Conservation (phyloP, 257 asterid species). For the Catharanthus roseus region DNA sequence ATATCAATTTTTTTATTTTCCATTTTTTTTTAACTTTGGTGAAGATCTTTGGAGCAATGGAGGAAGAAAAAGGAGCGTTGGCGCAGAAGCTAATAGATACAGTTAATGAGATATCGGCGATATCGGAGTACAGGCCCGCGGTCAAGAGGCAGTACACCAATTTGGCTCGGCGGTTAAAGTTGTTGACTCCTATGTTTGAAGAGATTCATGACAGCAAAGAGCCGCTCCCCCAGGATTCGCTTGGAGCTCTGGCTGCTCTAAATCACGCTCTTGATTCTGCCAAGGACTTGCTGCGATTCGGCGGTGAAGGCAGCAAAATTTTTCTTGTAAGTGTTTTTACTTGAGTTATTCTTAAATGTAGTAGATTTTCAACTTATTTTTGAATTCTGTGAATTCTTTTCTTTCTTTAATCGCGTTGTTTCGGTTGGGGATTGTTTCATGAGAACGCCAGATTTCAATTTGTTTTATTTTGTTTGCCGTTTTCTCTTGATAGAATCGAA, state of each 20-base stretch:
- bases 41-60: constrained; percentile 40
- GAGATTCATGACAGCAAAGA: constrained; percentile 82
- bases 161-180: constrained; percentile 85
- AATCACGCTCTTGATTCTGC: constrained; percentile 62
- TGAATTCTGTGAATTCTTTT: neutral
- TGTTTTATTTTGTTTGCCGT: neutral
- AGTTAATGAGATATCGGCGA: constrained; percentile 63
- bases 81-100: constrained; percentile 47
- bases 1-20: neutral
- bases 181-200: constrained; percentile 91
- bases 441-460: neutral
- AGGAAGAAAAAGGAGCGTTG: constrained; percentile 52
- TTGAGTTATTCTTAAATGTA: neutral
- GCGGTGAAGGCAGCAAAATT: constrained; percentile 89
- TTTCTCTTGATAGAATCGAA: neutral
- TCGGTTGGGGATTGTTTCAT: neutral
- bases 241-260: constrained; percentile 43
- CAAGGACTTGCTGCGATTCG: constrained; percentile 77
- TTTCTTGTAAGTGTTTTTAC: constrained; percentile 49
- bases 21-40: neutral
- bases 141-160: constrained; percentile 89
- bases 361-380: neutral
- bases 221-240: constrained; percentile 42
- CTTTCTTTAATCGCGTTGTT: neutral
- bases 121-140: constrained; percentile 52